Base-by-base conservation (phyloP, 1,284 basidiomycete genomes). In the Trichosporon faecale region DNA sequence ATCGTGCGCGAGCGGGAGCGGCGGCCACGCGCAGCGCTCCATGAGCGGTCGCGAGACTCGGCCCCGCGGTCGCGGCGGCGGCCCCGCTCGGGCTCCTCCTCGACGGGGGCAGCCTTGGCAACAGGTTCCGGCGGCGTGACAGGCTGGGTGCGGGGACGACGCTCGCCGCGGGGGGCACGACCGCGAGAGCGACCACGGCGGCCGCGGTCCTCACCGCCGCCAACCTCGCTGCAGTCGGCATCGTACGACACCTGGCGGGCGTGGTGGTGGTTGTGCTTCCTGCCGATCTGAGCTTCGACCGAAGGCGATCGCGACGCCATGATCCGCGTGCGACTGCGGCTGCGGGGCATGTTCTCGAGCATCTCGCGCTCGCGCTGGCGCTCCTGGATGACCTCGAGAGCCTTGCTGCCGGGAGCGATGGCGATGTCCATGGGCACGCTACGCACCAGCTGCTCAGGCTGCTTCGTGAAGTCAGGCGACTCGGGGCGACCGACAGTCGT, bases 351-450 rank as follows among this genome's bases (percentile, higher is more conserved):
- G 29, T 18, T 31, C 64, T 76, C 73, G 31, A 68, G 49, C 2
- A 70, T 70, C 70, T 76, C 75, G 21, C 72, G 70, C 60, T 76
- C 73, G n/a, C 76, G 68, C 37, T 69, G 65, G 18, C 76, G 68
- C 60, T 79, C 75, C 49, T 70, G 71, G 16, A 66, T 64, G 11
- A 72, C 64, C 11, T 66, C 69, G 23, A 68, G 72, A 1, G 74
- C 73, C 25, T 69, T 71, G 70, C 67, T 64, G 35, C 71, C 73
- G 0, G 71, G 35, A 11, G 77, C 77, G 18, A 79, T 52, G 31
- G 77, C 74, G 68, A 82, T 82, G 70, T 82, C 77, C 77, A 82
- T 77, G 6, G 81, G 81, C 0, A 82, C 70, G 65, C 77, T 78
- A 57, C 79, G 72, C 29, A 82, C 81, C 63, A 82, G 70, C 52